phyloP scores from a whole-genome alignment of 2,329 filamentous ascomycete genomes.

The Beauveria sp. region DNA sequence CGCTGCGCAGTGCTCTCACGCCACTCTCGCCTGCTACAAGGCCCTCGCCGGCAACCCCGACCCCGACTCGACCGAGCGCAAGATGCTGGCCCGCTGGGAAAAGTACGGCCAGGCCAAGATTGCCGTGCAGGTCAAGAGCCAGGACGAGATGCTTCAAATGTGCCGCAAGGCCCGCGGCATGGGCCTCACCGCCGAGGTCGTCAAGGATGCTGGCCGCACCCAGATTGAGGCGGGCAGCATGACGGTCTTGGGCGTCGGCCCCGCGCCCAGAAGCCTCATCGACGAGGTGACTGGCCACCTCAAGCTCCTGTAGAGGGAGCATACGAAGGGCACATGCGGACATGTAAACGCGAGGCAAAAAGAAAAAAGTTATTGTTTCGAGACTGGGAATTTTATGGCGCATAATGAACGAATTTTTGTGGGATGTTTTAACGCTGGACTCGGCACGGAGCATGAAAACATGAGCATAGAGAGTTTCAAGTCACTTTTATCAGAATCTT shows the following conservation, averaged over 20 bases:
- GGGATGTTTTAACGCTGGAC: not conserved
- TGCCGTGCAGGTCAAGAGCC: constrained; percentile 78
- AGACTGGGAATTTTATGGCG: not conserved
- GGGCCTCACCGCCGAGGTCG: constrained; percentile 80
- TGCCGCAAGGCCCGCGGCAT: constrained; percentile 75
- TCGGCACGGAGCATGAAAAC: not conserved
- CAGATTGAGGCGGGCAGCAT: constrained; percentile 91
- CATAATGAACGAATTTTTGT: not conserved
- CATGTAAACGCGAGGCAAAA: not conserved
- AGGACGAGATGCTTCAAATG: constrained; percentile 69
- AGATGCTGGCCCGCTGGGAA: constrained; percentile 79
- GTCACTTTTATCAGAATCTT: not conserved
- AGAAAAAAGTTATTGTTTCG: not conserved
- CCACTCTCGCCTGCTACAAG: constrained; percentile 98
- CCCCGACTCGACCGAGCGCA: constrained; percentile 45
- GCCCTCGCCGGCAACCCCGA: constrained; percentile 53
- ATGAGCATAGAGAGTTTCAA: not conserved
- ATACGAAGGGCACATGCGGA: not conserved
- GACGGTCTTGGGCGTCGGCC: constrained; percentile 80
- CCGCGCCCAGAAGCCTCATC: constrained; percentile 77
- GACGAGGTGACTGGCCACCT: constrained; percentile 78
- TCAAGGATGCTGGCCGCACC: constrained; percentile 91
- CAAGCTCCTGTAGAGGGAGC: constrained; percentile 62
- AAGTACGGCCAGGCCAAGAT: constrained; percentile 83
- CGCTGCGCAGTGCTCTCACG: constrained; percentile 88